Evolutionary conservation across 352 stramenopile genomes (phyloP), one percentile per base, ranked within the genome.

Genomic region (Globisporangium emineosum): DNA sequence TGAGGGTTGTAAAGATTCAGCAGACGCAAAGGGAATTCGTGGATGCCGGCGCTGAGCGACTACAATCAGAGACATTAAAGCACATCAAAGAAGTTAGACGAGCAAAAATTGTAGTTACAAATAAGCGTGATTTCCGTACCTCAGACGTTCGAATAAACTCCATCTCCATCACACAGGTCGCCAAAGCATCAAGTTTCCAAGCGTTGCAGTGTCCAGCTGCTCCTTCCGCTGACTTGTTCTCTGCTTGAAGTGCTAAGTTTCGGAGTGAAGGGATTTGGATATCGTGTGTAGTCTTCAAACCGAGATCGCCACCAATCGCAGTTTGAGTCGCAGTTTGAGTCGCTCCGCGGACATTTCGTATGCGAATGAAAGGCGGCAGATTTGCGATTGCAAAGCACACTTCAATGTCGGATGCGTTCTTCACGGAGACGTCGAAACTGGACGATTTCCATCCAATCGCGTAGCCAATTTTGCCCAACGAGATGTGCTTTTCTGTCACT

Each of bases 391-490:
- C 72, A 66, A 94, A 86, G 45, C 73, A 81, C 50, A 85, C 70
- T 25, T 66, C 53, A 5, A 93, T 62, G 13, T 94, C 86, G 7
- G 86, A 92, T 3, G 70, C 62, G 47, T 96, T 96, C 56, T 77
- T 83, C 43, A 95, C 68, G 0, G 64, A 70, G 32, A 95, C 21
- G 7, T 88, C 69, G 64, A 96, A 96, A 17, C 58, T 70, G 0
- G 78, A 89, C 15, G 79, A 79, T 64, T 82, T 83, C 86, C 86
- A 94, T 3, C 83, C 82, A 57, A 90, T 77, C 7, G 76, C 81
- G 58, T 93, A 95, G 2, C 86, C 85, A 61, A 96, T 86, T 60
- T 96, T 96, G 45, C 88, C 88, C 29, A 96, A 67, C 32, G 75
- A 76, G 21, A 95, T 51, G 13, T 55, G 50, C 21, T 76, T 86